These are phyloP conservation scores for Suillus fuscotomentosus DNA, from an alignment of 768 basidiomycete species.

Conservation along the genomic window DNA sequence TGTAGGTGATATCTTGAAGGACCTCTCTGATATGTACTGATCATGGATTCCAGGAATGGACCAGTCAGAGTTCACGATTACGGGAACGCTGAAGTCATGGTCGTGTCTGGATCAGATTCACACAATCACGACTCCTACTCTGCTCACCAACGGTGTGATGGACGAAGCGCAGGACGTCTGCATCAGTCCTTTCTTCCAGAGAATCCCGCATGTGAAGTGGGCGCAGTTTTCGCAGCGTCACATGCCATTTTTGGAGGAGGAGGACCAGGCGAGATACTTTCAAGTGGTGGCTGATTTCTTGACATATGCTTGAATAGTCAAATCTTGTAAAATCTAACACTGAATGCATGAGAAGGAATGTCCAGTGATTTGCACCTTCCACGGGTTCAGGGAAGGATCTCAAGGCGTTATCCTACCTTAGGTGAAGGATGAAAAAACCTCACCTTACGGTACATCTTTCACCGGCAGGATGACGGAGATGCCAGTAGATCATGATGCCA, in stretches of 20 bases:
- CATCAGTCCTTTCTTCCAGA: slow-evolving; percentile 23
- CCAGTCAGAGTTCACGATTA: slow-evolving; percentile 33
- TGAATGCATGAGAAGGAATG: not conserved
- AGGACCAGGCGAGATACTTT: slow-evolving; percentile 34
- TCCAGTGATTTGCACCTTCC: not conserved
- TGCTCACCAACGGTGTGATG: slow-evolving; percentile 33
- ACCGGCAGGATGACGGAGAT: no score
- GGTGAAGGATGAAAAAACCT: not conserved
- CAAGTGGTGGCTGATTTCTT: slow-evolving; percentile 35
- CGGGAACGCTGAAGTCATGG: slow-evolving; percentile 41
- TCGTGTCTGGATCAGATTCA: slow-evolving; percentile 37
- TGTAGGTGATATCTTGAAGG: not conserved
- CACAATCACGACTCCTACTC: slow-evolving; percentile 33
- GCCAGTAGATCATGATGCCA: no score
- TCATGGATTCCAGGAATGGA: slow-evolving; percentile 4
- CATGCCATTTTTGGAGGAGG: slow-evolving; percentile 42
- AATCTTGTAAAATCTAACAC: not conserved
- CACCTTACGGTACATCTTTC: no score
- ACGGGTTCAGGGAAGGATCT: not conserved
- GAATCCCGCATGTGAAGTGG: slow-evolving; percentile 28
- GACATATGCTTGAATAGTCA: not conserved
- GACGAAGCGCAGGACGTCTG: slow-evolving; percentile 32
- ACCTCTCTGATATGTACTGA: not conserved
- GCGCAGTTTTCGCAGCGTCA: slow-evolving; percentile 32
- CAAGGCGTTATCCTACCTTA: not conserved